phyloP scores from a whole-genome alignment of 176 grass and related monocot genomes.

The Ensete ventricosum region DNA sequence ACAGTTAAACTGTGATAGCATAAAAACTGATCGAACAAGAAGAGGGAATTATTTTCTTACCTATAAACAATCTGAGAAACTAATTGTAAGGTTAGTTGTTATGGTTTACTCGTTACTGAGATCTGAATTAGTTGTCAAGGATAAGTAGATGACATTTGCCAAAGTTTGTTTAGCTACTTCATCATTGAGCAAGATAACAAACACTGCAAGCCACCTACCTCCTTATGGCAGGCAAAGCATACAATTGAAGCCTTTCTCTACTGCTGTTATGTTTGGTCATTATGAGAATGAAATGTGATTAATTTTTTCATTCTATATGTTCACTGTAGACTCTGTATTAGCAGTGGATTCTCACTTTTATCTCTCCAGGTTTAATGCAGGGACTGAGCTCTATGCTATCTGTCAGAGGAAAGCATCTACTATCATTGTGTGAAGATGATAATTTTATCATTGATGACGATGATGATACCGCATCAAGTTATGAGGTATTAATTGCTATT shows the following conservation, averaged over 20 bases:
- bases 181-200: background rate
- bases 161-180: background rate
- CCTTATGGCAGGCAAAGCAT: background rate
- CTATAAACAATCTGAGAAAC: background rate
- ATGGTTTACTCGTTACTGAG: no score
- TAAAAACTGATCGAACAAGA: background rate
- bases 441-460: slow-evolving; percentile 83
- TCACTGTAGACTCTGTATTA: slow-evolving; percentile 2
- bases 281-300: background rate
- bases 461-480: slow-evolving; percentile 47
- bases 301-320: background rate
- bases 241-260: background rate
- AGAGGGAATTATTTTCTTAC: background rate
- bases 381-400: slow-evolving; percentile 68
- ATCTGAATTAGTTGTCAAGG: background rate
- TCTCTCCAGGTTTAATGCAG: slow-evolving; percentile 57
- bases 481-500: slow-evolving; percentile 38
- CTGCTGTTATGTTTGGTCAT: background rate
- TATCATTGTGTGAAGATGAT: slow-evolving; percentile 55
- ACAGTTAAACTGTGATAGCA: background rate
- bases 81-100: no score
- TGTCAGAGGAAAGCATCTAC: slow-evolving; percentile 44
- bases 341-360: background rate
- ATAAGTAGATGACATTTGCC: background rate
- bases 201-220: background rate